Evolutionary conservation across 2,329 filamentous ascomycete species (phyloP).

Genomic region (Penicillium sp.): DNA sequence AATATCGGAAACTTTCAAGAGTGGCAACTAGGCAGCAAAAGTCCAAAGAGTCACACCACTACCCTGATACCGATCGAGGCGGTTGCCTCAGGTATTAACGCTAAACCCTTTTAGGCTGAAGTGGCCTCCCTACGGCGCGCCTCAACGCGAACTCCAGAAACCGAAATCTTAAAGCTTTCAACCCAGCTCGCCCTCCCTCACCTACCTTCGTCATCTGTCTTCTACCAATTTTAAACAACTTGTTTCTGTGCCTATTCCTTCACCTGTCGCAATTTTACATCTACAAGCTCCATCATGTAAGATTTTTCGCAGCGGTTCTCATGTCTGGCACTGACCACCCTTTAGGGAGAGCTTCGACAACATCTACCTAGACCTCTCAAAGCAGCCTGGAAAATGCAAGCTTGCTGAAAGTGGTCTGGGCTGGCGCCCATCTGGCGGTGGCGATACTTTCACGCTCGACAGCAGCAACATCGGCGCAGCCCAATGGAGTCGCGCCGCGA

Average conservation of each 20-base stretch:
- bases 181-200: background rate
- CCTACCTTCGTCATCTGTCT: conserved; percentile 1
- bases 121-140: conserved; percentile 23
- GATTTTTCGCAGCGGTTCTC: conserved; percentile 8
- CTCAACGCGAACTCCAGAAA: conserved; percentile 23
- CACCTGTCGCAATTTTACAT: conserved; percentile 10
- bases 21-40: background rate
- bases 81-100: conserved; percentile 10
- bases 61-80: too few species aligned
- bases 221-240: background rate
- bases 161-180: conserved; percentile 21
- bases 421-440: conserved; percentile 85
- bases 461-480: conserved; percentile 78
- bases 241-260: background rate
- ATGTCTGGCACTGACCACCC: conserved; percentile 12
- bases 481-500: conserved; percentile 91
- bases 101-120: conserved; percentile 20
- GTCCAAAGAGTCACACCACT: too few species aligned
- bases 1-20: background rate
- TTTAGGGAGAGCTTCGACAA: conserved; percentile 88
- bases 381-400: conserved; percentile 86
- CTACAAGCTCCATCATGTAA: conserved; percentile 36
- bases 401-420: conserved; percentile 92
- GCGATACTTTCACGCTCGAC: conserved; percentile 92
- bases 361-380: conserved; percentile 94